Base-by-base conservation (phyloP, 345 rosid genomes). In the Hibiscus tridactylites region DNA sequence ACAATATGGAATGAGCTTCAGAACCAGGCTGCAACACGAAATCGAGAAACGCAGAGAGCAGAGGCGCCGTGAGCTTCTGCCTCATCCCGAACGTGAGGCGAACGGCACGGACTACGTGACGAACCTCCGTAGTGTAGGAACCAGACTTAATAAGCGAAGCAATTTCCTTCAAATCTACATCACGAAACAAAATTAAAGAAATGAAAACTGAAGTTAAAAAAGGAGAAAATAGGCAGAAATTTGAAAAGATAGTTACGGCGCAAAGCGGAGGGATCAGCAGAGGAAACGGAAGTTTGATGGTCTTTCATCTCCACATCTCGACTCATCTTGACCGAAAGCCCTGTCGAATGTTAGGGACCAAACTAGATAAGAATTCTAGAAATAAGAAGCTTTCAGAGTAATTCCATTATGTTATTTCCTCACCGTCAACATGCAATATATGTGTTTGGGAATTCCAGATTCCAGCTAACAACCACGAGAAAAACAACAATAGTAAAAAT, bases 81-180 rank as follows among this genome's bases (percentile, higher is more conserved):
- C 98, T 78, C 50, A 88, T 71, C 11, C 87, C 81, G 7, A 88
- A 74, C 0, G 97, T 89, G 58, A 89, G 88, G 35, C 91, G 88
- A 24, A 91, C 83, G 33, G 95, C 93, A 5, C 92, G 90, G 59
- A 84, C 79, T 44, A 94, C 80, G 29, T 92, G 85, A 12, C 97
- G 89, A 33, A 86, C 90, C 79, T 94, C 96, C 70, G 85, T 82
- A 12, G 91, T 72, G 53, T 85, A 85, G 1, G 96, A 86, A 3
- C 93, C 96, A 0, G 87, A 80, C 82, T 92, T 92, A 21, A 94
- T 85, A 59, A 91, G 78, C 21, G 90, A 75, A 7, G 88, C 91
- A 58, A 90, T 87, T 80, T 86, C 97, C 84, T 89, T 89, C 91
- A 90, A 86, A 83, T 84, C 97, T 89, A 73, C 26, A 78, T 13